Conservation (phyloP, 768 basidiomycete genomes). For the Pulveroboletus frians region DNA sequence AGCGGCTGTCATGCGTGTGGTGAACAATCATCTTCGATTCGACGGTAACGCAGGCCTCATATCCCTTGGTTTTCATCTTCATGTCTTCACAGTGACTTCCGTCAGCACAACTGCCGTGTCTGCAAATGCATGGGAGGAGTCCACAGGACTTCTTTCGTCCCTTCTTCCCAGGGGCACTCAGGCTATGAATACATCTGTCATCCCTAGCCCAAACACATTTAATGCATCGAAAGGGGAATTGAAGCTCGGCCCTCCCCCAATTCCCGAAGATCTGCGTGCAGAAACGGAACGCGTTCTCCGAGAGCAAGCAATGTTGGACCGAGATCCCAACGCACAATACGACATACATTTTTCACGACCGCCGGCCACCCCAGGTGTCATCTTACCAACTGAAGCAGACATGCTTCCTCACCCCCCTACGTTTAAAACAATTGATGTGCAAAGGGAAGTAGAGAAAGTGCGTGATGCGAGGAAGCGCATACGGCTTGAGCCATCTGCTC, state of each 20-base stretch:
- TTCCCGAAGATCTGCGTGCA: constrained; percentile 70
- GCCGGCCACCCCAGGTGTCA: constrained; percentile 46
- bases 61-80: constrained; percentile 14
- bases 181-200: constrained; percentile 27
- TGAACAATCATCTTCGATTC: constrained; percentile 89
- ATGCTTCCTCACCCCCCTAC: constrained; percentile 74
- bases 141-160: constrained; percentile 76
- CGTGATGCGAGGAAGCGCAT: constrained; percentile 91
- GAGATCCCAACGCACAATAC: constrained; percentile 61
- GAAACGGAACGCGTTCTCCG: constrained; percentile 77
- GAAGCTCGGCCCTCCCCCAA: constrained; percentile 79
- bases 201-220: constrained; percentile 65
- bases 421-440: constrained; percentile 83
- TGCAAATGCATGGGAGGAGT: constrained; percentile 74
- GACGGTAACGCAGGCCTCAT: constrained; percentile 53
- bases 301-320: constrained; percentile 75
- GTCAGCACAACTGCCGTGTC: constrained; percentile 61
- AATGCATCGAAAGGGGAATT: constrained; percentile 72
- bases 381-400: constrained; percentile 64
- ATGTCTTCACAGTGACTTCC: constrained; percentile 52
- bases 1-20: constrained; percentile 86
- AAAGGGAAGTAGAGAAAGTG: constrained; percentile 84
- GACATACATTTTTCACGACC: constrained; percentile 55
- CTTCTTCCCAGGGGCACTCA: constrained; percentile 63
- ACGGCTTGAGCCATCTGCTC: constrained; percentile 70